A percentile compares a stretch with the other conserved stretches of the same genome.
phyloP scores from a whole-genome alignment of 495 filamentous ascomycete species.

The Poronia punctata region DNA sequence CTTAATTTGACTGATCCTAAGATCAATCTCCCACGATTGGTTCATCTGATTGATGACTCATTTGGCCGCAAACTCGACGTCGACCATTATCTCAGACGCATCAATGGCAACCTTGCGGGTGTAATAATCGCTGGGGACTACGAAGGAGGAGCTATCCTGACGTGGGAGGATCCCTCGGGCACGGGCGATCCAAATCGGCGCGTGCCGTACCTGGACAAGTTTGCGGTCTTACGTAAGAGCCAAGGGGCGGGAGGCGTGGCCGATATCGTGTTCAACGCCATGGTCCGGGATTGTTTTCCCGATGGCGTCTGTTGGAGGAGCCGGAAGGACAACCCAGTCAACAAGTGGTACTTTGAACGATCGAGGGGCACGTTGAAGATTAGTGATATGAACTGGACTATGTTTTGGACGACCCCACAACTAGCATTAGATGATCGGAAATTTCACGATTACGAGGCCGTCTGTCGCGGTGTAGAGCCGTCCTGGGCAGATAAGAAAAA shows the following conservation, averaged over 20 bases:
- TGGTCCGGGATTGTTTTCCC: conserved; percentile 84
- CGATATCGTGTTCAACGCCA: conserved; percentile 90
- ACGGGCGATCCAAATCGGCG: conserved; percentile 49
- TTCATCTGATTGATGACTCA: conserved; percentile 88
- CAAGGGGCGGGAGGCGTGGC: conserved; percentile 91
- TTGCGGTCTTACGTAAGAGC: conserved; percentile 79
- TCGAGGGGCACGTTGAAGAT: conserved; percentile 77
- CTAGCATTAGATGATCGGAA: conserved; percentile 40
- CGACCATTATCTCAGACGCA: conserved; percentile 68
- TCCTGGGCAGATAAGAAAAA: conserved; percentile 74
- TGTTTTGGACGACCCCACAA: conserved; percentile 91
- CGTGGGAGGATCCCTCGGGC: conserved; percentile 78
- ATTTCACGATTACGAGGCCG: conserved; percentile 73
- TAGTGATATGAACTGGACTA: conserved; percentile 73
- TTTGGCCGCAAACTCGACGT: conserved; percentile 83
- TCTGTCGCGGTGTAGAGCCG: conserved; percentile 72
- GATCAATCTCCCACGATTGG: conserved; percentile 74
- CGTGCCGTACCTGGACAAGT: conserved; percentile 96
- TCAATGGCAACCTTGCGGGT: conserved; percentile 73
- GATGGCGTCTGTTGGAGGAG: conserved; percentile 75
- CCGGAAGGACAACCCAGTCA: conserved; percentile 73
- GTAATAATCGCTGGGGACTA: conserved; percentile 94
- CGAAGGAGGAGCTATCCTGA: conserved; percentile 89
- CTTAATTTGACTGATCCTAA: conserved; percentile 66
- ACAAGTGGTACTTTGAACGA: conserved; percentile 95